phyloP scores from a whole-genome alignment of 179 eudicot species.

The Nepenthes alata region DNA sequence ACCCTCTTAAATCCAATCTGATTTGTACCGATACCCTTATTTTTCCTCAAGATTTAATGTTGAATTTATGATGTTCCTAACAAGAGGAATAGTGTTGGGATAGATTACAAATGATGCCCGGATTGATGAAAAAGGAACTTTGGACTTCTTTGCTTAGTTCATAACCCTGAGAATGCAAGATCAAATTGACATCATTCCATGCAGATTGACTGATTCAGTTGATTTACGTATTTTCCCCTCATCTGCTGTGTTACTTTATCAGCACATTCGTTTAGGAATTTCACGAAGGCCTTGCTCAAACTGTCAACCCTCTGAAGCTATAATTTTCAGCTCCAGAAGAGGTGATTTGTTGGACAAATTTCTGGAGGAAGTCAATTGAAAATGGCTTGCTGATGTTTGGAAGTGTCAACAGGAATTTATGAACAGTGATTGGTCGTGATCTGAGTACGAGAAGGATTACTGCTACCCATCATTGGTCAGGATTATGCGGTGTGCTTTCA shows the following conservation, averaged over 20 bases:
- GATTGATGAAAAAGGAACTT: no score
- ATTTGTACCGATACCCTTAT: no score
- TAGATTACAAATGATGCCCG: no score
- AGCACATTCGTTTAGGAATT: slow-evolving; percentile 85
- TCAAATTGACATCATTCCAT: no score
- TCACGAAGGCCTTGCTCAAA: slow-evolving; percentile 57
- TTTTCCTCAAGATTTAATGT: no score
- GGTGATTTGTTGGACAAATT: slow-evolving; percentile 76
- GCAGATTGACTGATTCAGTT: no score
- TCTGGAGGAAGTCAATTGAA: slow-evolving; percentile 31
- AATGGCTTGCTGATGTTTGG: slow-evolving; percentile 57
- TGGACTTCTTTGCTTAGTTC: no score
- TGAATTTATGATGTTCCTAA: no score
- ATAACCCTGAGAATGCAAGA: no score
- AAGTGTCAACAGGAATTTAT: slow-evolving; percentile 39
- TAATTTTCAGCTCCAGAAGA: slow-evolving; percentile 71
- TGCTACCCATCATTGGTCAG: slow-evolving; percentile 82
- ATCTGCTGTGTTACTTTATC: slow-evolving; percentile 13
- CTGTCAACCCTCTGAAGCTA: slow-evolving; percentile 60
- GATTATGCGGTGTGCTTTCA: slow-evolving; percentile 19
- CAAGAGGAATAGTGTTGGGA: no score
- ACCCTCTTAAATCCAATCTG: no score
- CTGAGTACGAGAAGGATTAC: slow-evolving; percentile 71
- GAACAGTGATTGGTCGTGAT: slow-evolving; percentile 52
- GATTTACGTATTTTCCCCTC: neutral